A percentile compares a stretch with the other conserved stretches of the same genome.
These are phyloP conservation scores for Boletus subcaerulescens DNA, from an alignment of 768 basidiomycete species.

Conservation along the genomic window DNA sequence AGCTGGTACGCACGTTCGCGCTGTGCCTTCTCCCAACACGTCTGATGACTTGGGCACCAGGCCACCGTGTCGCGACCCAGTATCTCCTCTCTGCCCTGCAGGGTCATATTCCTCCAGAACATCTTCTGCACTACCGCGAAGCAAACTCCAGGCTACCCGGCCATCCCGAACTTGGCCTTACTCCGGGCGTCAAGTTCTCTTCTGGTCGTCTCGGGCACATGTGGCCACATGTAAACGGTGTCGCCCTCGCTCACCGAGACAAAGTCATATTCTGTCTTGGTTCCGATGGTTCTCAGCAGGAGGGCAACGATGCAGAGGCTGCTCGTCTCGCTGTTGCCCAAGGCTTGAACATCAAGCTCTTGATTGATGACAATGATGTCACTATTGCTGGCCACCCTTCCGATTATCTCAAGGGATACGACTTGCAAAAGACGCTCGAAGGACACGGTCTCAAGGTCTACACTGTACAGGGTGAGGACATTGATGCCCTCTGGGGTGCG, in stretches of 20 bases:
- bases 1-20: slow-evolving; percentile 52
- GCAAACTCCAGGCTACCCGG: slow-evolving; percentile 86
- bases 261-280: slow-evolving; percentile 82
- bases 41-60: slow-evolving; percentile 34
- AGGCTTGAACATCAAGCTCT: slow-evolving; percentile 75
- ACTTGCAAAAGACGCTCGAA: slow-evolving; percentile 64
- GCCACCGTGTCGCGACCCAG: slow-evolving; percentile 88
- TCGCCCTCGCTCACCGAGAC: slow-evolving; percentile 74
- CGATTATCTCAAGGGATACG: slow-evolving; percentile 78
- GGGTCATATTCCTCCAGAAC: slow-evolving; percentile 66
- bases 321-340: slow-evolving; percentile 85
- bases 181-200: slow-evolving; percentile 91
- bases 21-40: not conserved
- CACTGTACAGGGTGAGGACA: slow-evolving; percentile 71
- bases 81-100: slow-evolving; percentile 80
- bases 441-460: slow-evolving; percentile 83
- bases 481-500: slow-evolving; percentile 73
- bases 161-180: slow-evolving; percentile 85
- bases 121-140: slow-evolving; percentile 81
- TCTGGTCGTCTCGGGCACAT: slow-evolving; percentile 91
- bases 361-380: slow-evolving; percentile 90
- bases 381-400: slow-evolving; percentile 92
- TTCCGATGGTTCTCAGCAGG: slow-evolving; percentile 89
- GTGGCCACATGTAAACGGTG: slow-evolving; percentile 86
- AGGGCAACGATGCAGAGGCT: slow-evolving; percentile 89